Evolutionary conservation across 1,284 basidiomycete species (phyloP), one percentile per base, ranked within the genome.

Genomic region (Porodaedalea pini): DNA sequence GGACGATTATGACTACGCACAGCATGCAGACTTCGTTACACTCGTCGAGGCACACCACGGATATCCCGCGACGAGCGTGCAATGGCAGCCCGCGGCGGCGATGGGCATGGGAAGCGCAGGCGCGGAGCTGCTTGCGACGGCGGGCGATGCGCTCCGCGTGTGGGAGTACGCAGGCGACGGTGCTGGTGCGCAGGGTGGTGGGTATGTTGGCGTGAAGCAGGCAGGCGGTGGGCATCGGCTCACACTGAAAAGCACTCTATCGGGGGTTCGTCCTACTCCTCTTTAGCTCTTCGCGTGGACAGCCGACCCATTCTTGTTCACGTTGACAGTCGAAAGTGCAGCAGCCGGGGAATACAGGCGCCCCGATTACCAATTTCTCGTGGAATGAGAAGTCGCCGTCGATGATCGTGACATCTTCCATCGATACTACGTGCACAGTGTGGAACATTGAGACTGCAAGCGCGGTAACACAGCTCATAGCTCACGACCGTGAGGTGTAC

Each of bases 401-500:
- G 62, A 81, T 90, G 51, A 86, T 98, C 66, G 94, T 98, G 39
- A 98, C 95, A 2, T 94, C 94, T 37, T 98, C 94, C 6, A 98
- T 96, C 66, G 94, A 98, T 70, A 96, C 93, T 43, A 95, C 94
- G 17, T 94, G 94, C 68, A 96, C 93, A 1, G 87, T 96, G 31
- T 95, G 96, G 96, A 97, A 99, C 70, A 92, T 99, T 68, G 92
- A 97, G 64, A 94, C 93, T 1, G 85, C 87, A 17, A 88, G 90
- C n/a, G 96, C 97, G 13, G 85, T 99, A 67, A 99, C 97, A 1
- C 97, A 99, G 71, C 83, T 95, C 64, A 96, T 96, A 69, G 97
- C 97, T 0, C 97, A 99, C 75, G 97, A 99, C 77, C 85, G 94
- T 48, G 97, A 98, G 70, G 97, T 99, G 4, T 95, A 94, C 73